These are phyloP conservation scores for Porphyrellus cyaneotinctus DNA, from an alignment of 768 basidiomycete species.

Conservation along the genomic window DNA sequence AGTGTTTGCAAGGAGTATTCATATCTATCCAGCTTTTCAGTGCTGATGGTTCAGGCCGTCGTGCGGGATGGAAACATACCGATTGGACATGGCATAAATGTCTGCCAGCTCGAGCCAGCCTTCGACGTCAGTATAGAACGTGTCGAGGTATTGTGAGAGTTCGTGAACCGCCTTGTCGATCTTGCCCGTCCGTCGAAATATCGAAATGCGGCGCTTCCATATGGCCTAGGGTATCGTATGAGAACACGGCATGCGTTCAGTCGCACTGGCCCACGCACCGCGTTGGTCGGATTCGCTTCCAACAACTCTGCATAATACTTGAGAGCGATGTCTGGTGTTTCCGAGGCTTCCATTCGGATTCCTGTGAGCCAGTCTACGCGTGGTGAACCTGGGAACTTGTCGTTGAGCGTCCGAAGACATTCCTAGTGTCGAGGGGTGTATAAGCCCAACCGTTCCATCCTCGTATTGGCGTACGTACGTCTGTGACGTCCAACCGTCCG, in stretches of 20 bases:
- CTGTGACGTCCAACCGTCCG: slow-evolving; percentile 66
- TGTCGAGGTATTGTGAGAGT: slow-evolving; percentile 72
- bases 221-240: slow-evolving; percentile 38
- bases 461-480: slow-evolving; percentile 46
- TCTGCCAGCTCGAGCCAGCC: slow-evolving; percentile 86
- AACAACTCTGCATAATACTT: slow-evolving; percentile 61
- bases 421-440: slow-evolving; percentile 12
- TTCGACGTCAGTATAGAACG: slow-evolving; percentile 83
- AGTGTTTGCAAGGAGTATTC: slow-evolving; percentile 67
- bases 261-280: slow-evolving; percentile 46
- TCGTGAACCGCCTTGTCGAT: slow-evolving; percentile 66
- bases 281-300: slow-evolving; percentile 61
- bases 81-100: slow-evolving; percentile 68
- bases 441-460: slow-evolving; percentile 5
- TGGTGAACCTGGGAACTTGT: slow-evolving; percentile 74
- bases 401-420: slow-evolving; percentile 50
- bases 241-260: neutral
- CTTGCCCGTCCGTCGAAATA: slow-evolving; percentile 59
- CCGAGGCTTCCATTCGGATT: slow-evolving; percentile 70
- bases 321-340: slow-evolving; percentile 52
- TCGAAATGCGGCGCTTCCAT: slow-evolving; percentile 81
- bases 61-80: slow-evolving; percentile 44
- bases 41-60: neutral
- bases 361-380: slow-evolving; percentile 77
- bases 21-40: slow-evolving; percentile 48